phyloP scores from a whole-genome alignment of 2,329 filamentous ascomycete species.

The Lasiodiplodia hormozganensis region DNA sequence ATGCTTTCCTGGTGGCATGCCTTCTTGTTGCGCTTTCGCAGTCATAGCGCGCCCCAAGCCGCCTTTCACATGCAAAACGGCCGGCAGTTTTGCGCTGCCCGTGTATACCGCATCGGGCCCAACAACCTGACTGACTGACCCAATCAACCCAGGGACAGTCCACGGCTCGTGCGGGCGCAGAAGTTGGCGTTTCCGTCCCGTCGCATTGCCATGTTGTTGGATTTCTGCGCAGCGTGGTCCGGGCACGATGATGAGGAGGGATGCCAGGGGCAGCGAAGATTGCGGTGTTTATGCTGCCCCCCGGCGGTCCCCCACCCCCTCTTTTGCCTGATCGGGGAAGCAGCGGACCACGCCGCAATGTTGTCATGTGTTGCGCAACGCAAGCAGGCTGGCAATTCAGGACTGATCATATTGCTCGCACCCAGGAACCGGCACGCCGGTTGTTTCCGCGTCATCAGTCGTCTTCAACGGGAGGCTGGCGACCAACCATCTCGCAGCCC shows the following conservation, averaged over 20 bases:
- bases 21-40: not conserved
- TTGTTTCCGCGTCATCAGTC: conserved; percentile 22
- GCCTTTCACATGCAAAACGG: conserved; percentile 20
- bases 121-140: conserved; percentile 8
- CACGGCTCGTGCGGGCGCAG: not conserved
- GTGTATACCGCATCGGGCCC: not conserved
- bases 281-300: conserved; percentile 18
- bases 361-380: conserved; percentile 27
- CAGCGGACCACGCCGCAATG: conserved; percentile 22
- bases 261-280: conserved; percentile 12
- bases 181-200: conserved; percentile 10
- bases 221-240: not conserved
- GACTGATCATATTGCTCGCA: conserved; percentile 13
- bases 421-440: conserved; percentile 20
- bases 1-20: conserved; percentile 6
- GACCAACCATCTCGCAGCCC: conserved; percentile 3
- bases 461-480: not conserved
- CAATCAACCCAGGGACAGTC: not conserved
- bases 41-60: not conserved
- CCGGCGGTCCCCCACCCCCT: conserved; percentile 14
- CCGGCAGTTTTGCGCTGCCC: not conserved
- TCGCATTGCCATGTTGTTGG: conserved; percentile 6
- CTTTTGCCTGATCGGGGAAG: conserved; percentile 22
- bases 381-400: not conserved
- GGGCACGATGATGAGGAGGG: conserved; percentile 10